These are phyloP conservation scores for Plasmodium malariae DNA, from an alignment of 169 alveolate species.

Conservation along the genomic window DNA sequence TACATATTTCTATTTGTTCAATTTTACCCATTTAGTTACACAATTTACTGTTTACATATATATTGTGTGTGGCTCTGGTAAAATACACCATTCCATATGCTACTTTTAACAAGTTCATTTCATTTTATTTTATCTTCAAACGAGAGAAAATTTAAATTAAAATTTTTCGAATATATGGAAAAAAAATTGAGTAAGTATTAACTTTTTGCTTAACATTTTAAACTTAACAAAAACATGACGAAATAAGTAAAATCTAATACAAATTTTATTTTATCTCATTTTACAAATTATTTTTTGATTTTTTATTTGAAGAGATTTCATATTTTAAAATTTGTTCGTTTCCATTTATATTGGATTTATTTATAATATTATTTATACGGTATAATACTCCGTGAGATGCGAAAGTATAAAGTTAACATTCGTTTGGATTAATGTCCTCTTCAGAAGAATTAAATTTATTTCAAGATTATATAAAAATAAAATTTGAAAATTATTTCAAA, in stretches of 20 bases:
- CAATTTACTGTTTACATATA: neutral
- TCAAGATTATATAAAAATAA: no score
- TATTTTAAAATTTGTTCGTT: no score
- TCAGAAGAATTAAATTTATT: no score
- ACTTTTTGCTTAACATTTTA: neutral
- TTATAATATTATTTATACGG: no score
- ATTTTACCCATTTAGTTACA: neutral
- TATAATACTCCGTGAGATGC: no score
- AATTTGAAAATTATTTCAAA: no score
- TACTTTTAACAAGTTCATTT: neutral
- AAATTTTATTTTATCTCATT: no score
- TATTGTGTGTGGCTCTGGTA: neutral
- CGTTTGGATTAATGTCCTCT: no score
- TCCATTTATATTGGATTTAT: no score
- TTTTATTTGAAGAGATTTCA: no score
- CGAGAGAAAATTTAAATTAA: neutral
- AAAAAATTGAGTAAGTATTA: neutral
- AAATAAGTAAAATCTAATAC: no score
- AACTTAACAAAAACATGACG: neutral
- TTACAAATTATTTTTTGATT: neutral
- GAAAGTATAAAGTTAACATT: no score
- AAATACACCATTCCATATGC: neutral
- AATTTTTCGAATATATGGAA: neutral
- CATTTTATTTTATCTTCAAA: neutral
- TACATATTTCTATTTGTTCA: neutral